Evolutionary conservation across 805 yeast species (phyloP), one percentile per base, ranked within the genome.

Genomic region (Barnettozyma botsteinii): DNA sequence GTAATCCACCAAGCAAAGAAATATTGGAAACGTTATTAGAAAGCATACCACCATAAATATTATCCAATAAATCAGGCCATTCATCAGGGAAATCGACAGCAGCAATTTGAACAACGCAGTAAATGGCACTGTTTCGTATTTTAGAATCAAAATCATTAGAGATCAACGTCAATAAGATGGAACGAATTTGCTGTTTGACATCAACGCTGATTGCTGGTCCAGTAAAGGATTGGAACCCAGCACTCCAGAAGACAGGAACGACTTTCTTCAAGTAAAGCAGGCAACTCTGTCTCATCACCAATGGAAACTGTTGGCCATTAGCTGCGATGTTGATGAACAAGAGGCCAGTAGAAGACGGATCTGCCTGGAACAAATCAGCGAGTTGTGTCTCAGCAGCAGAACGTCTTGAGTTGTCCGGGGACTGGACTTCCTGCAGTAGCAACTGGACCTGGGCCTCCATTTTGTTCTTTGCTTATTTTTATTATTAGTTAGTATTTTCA

Each of bases 61-160:
- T 59, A 25, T 61, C 54, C 41, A 85, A 56, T 34, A 89, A 64
- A 18, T 69, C 72, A 0, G 97, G 95, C 98, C 98, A 91, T 56
- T 87, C 95, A 55, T 93, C 98, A 0, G 98, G 98, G 54, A 76
- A 91, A 55, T 91, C 98, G 2, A 80, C 84, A 3, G 84, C 82
- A 1, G 95, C 87, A 13, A 91, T 85, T 52, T 85, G 94, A 5
- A 84, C 84, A 14, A 88, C 74, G 13, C 85, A 81, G 48, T 85
- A 81, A 2, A 89, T 78, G 2, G 84, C 75, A 37, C 84, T 72
- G 23, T 70, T 72, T 43, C 86, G 69, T 13, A 89, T 65, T 51
- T 81, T 85, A 9, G 82, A 66, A 45, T 73, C 72, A 4, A 68
- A 59, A 7, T 66, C 67, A 15, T 76, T 65, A 4, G 67, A 41